These are phyloP conservation scores for Acorus calamus DNA, from an alignment of 106 monocot genomes.

Conservation along the genomic window DNA sequence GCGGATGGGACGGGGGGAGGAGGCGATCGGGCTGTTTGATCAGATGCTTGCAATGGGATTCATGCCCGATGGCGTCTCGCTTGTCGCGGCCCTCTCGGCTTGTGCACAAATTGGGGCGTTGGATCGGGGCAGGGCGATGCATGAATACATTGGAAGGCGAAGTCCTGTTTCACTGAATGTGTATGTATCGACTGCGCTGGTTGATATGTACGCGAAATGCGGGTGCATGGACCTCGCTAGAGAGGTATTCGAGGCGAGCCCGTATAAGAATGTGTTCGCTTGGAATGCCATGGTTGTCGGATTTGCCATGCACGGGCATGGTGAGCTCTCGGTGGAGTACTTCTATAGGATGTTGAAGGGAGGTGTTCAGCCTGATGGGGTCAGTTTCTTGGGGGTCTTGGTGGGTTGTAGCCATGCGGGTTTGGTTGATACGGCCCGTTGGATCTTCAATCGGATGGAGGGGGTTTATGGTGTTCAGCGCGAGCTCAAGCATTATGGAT, in stretches of 20 bases:
- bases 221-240: constrained; percentile 29
- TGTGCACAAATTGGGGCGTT: constrained; percentile 38
- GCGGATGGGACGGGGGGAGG: background rate
- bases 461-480: constrained; percentile 19
- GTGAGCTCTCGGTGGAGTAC: constrained; percentile 31
- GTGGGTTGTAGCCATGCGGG: constrained; percentile 51
- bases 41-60: constrained; percentile 15
- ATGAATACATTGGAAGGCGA: constrained; percentile 21
- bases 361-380: constrained; percentile 34
- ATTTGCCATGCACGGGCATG: constrained; percentile 46
- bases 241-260: constrained; percentile 24
- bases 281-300: constrained; percentile 62
- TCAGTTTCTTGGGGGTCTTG: constrained; percentile 39
- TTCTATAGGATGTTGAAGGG: constrained; percentile 26
- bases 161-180: constrained; percentile 8
- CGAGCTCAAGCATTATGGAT: constrained; percentile 66
- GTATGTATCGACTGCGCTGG: constrained; percentile 30
- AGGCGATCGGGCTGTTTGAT: constrained; percentile 39
- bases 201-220: constrained; percentile 64
- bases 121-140: constrained; percentile 27
- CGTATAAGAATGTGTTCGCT: constrained; percentile 31
- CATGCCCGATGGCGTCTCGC: constrained; percentile 34
- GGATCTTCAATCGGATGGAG: constrained; percentile 40
- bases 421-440: constrained; percentile 16
- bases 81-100: constrained; percentile 33